Evolutionary conservation across 768 basidiomycete genomes (phyloP).

Genomic region (Macrocybe gigantea): DNA sequence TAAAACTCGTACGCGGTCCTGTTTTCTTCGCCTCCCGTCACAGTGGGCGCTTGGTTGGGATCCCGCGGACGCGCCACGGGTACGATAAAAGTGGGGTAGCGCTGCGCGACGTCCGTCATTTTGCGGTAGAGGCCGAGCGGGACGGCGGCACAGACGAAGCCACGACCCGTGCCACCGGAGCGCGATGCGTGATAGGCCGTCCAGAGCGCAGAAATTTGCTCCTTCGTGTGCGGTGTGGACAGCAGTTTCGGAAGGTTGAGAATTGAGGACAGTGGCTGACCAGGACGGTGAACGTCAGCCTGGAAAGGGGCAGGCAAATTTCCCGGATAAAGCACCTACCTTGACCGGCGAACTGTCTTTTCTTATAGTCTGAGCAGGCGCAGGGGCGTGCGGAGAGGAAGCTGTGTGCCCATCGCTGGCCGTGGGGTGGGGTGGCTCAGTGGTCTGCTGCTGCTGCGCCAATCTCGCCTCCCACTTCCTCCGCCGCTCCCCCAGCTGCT

Average conservation of each 20-base stretch:
- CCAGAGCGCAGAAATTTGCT: constrained; percentile 82
- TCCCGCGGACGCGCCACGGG: constrained; percentile 60
- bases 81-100: constrained; percentile 76
- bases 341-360: constrained; percentile 68
- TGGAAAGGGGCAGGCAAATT: neutral
- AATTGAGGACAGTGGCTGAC: constrained; percentile 74
- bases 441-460: constrained; percentile 5
- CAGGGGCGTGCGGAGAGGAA: constrained; percentile 5
- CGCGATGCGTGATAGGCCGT: constrained; percentile 82
- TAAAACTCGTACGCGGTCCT: constrained; percentile 67
- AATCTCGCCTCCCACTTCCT: constrained; percentile 12
- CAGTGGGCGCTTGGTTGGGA: constrained; percentile 8
- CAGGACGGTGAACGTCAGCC: constrained; percentile 3
- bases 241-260: constrained; percentile 72
- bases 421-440: constrained; percentile 4
- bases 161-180: constrained; percentile 74
- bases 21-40: constrained; percentile 25
- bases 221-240: constrained; percentile 59
- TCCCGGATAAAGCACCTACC: constrained; percentile 26
- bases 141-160: constrained; percentile 80
- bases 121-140: constrained; percentile 66
- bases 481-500: constrained; percentile 22
- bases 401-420: constrained; percentile 6
- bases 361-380: constrained; percentile 20
- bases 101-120: constrained; percentile 57